Conservation (phyloP, 2,329 filamentous ascomycete genomes). For the Microcyclospora tardicrescens region DNA sequence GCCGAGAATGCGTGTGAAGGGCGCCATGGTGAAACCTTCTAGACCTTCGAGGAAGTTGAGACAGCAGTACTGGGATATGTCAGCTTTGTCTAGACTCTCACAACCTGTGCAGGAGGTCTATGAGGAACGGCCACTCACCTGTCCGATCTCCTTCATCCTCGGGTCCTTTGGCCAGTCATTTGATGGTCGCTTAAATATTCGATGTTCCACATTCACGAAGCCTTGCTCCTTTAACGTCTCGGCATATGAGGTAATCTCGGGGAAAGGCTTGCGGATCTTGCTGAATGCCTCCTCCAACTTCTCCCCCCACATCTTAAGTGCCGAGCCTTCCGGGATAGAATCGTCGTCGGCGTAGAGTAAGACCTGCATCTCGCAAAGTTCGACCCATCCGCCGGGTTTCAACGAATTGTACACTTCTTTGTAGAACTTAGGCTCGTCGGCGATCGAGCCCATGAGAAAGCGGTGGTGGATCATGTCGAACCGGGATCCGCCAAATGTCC, state of each 20-base stretch:
- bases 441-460: conserved; percentile 19
- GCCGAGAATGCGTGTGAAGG: conserved; percentile 29
- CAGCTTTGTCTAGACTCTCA: background rate
- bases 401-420: conserved; percentile 20
- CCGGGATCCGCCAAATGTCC: conserved; percentile 24
- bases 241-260: conserved; percentile 7
- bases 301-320: conserved; percentile 11
- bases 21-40: conserved; percentile 28
- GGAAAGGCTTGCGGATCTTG: conserved; percentile 9
- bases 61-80: conserved; percentile 8
- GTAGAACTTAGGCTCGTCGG: conserved; percentile 12
- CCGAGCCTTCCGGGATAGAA: conserved; percentile 19
- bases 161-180: conserved; percentile 20
- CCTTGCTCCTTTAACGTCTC: conserved; percentile 11
- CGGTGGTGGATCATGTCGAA: conserved; percentile 35
- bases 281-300: conserved; percentile 11
- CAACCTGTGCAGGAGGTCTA: background rate
- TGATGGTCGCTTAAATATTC: conserved; percentile 13
- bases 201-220: conserved; percentile 14
- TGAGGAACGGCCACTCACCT: conserved; percentile 1
- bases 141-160: conserved; percentile 15
- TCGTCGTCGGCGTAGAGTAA: conserved; percentile 29
- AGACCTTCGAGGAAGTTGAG: conserved; percentile 25
- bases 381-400: conserved; percentile 32
- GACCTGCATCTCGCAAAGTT: conserved; percentile 31